These are phyloP conservation scores for Cystofilobasidium ferigula DNA, from an alignment of 768 basidiomycete species.

Conservation along the genomic window DNA sequence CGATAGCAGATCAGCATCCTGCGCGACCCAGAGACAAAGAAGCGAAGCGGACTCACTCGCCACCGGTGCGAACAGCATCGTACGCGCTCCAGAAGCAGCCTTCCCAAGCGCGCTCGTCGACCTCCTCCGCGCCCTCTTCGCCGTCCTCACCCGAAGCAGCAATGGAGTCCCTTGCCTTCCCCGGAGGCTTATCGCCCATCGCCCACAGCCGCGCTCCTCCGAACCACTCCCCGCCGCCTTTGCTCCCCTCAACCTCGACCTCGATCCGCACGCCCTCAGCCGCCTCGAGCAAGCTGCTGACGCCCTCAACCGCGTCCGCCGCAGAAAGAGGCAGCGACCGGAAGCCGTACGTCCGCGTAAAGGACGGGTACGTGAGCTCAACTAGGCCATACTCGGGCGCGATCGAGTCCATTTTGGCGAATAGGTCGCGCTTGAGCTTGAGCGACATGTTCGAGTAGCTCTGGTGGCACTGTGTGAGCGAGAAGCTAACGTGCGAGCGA, in stretches of 20 bases:
- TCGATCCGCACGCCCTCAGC: conserved; percentile 84
- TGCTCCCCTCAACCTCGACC: conserved; percentile 76
- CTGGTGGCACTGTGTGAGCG: conserved; percentile 86
- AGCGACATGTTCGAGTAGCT: conserved; percentile 92
- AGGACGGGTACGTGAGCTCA: conserved; percentile 86
- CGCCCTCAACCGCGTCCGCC: conserved; percentile 82
- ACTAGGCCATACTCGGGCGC: conserved; percentile 91
- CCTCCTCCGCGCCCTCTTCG: conserved; percentile 27
- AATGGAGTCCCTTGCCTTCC: conserved; percentile 43
- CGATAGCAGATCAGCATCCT: not conserved
- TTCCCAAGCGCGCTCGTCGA: conserved; percentile 67
- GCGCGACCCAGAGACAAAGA: not conserved
- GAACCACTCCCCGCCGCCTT: conserved; percentile 94
- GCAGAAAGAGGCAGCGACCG: conserved; percentile 77
- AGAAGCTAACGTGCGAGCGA: conserved; percentile 53
- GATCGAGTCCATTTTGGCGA: conserved; percentile 70
- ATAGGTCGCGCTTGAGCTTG: conserved; percentile 70
- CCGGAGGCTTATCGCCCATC: conserved; percentile 40
- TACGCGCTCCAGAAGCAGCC: conserved; percentile 92
- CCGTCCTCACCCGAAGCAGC: conserved; percentile 31
- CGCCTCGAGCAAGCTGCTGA: conserved; percentile 76
- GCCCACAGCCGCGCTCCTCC: conserved; percentile 74
- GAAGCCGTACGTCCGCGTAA: conserved; percentile 83
- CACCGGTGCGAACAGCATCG: conserved; percentile 55
- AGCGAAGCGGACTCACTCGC: conserved; percentile 55